A percentile compares a stretch with the other conserved stretches of the same genome.
These are phyloP conservation scores for Metarhizium rileyi DNA, from an alignment of 2,329 filamentous ascomycete species.

Conservation along the genomic window DNA sequence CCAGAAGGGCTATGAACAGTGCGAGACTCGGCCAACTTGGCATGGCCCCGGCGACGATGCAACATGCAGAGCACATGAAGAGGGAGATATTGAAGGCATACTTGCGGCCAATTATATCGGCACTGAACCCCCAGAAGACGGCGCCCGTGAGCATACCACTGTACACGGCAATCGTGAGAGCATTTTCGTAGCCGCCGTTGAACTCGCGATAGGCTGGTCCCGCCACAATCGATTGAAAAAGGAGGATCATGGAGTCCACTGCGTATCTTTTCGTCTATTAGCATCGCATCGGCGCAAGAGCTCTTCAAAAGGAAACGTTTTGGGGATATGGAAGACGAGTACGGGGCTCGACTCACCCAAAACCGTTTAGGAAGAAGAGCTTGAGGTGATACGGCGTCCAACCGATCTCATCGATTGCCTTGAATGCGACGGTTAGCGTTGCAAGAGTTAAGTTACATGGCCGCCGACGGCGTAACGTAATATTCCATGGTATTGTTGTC, in stretches of 20 bases:
- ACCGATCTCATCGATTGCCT: conserved; percentile 49
- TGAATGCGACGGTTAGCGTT: conserved; percentile 2
- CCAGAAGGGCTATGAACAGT: conserved; percentile 51
- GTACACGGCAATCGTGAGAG: conserved; percentile 53
- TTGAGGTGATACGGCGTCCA: conserved; percentile 51
- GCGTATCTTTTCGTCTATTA: conserved; percentile 26
- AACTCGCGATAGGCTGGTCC: conserved; percentile 50
- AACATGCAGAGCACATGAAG: conserved; percentile 47
- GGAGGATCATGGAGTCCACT: conserved; percentile 36
- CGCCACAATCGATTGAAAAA: conserved; percentile 55
- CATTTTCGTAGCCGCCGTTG: conserved; percentile 42
- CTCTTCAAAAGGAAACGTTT: neutral
- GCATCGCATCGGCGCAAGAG: neutral
- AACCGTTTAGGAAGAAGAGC: conserved; percentile 52
- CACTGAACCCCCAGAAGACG: conserved; percentile 58
- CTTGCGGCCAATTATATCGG: conserved; percentile 58
- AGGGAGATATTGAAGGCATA: conserved; percentile 61
- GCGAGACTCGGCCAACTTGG: conserved; percentile 58
- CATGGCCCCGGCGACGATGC: conserved; percentile 54
- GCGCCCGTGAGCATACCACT: conserved; percentile 45
- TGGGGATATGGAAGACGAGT: neutral
- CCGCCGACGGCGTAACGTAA: neutral
- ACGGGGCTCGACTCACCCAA: conserved; percentile 28
- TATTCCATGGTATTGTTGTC: neutral
- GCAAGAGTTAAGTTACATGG: neutral